phyloP scores from a whole-genome alignment of 345 rosid genomes.

The Brassica juncea region DNA sequence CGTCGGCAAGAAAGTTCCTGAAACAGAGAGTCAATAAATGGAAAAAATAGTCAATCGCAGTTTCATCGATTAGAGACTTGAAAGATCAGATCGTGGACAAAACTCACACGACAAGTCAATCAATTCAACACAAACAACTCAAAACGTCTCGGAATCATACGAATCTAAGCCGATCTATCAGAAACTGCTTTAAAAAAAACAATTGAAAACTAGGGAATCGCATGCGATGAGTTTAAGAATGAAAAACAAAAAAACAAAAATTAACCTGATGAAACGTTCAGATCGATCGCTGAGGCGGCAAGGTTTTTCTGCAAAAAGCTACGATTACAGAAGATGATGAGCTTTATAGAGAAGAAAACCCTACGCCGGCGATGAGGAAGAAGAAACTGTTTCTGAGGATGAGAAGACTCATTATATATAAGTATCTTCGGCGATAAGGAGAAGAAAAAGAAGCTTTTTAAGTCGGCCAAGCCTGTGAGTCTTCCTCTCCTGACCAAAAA shows the following conservation, averaged over 20 bases:
- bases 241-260: neutral
- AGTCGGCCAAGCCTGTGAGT: constrained; percentile 39
- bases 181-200: neutral
- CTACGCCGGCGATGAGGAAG: constrained; percentile 47
- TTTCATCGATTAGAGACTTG: neutral
- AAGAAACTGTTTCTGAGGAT: constrained; percentile 10
- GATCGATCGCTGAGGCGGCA: constrained; percentile 44
- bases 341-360: constrained; percentile 40
- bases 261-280: constrained; percentile 25
- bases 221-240: neutral
- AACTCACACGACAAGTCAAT: neutral
- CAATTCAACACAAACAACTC: constrained; percentile 8
- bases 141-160: constrained; percentile 7
- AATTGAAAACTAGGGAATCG: neutral
- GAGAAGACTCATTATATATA: constrained; percentile 25
- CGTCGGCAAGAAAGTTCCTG: constrained; percentile 33
- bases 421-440: constrained; percentile 18
- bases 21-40: neutral
- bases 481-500: constrained; percentile 29
- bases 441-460: neutral
- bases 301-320: constrained; percentile 24
- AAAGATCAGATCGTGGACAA: constrained; percentile 25
- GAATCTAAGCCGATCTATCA: constrained; percentile 43
- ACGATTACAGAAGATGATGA: neutral
- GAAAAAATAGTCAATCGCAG: constrained; percentile 16